These are phyloP conservation scores for Guyanaporus albipodus DNA, from an alignment of 768 basidiomycete genomes.

Conservation along the genomic window DNA sequence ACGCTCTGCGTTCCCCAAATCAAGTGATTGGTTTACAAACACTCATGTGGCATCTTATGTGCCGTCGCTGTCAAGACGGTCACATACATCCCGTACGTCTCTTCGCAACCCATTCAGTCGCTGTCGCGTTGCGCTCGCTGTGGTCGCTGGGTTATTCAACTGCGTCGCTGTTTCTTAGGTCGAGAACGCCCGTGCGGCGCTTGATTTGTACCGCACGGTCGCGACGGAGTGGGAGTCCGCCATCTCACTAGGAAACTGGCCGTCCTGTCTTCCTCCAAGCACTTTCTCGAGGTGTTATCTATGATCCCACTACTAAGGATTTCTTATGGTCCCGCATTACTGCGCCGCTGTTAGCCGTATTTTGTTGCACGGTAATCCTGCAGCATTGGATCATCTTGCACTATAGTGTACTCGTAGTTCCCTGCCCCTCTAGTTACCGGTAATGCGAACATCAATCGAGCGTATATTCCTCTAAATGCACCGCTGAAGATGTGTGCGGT, in stretches of 20 bases:
- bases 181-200: conserved; percentile 67
- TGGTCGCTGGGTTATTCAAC: conserved; percentile 11
- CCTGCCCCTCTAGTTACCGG: conserved; percentile 8
- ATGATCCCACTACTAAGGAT: conserved; percentile 27
- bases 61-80: conserved; percentile 69
- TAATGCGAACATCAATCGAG: conserved; percentile 18
- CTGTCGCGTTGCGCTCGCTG: not conserved
- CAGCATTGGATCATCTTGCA: conserved; percentile 13
- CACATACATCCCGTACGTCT: conserved; percentile 65
- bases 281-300: conserved; percentile 79
- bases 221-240: conserved; percentile 63
- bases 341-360: not conserved
- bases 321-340: conserved; percentile 17
- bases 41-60: conserved; percentile 79
- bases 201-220: conserved; percentile 53
- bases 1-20: conserved; percentile 60
- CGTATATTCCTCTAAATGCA: not conserved
- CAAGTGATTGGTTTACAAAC: conserved; percentile 74
- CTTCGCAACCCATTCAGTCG: not conserved
- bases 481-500: not conserved
- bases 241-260: conserved; percentile 64
- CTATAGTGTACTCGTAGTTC: conserved; percentile 23
- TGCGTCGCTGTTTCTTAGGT: conserved; percentile 40
- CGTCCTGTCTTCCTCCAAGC: conserved; percentile 69
- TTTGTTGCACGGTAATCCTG: conserved; percentile 5